These are phyloP conservation scores for Fusarium sp. DNA, from an alignment of 2,329 filamentous ascomycete genomes.

Conservation along the genomic window DNA sequence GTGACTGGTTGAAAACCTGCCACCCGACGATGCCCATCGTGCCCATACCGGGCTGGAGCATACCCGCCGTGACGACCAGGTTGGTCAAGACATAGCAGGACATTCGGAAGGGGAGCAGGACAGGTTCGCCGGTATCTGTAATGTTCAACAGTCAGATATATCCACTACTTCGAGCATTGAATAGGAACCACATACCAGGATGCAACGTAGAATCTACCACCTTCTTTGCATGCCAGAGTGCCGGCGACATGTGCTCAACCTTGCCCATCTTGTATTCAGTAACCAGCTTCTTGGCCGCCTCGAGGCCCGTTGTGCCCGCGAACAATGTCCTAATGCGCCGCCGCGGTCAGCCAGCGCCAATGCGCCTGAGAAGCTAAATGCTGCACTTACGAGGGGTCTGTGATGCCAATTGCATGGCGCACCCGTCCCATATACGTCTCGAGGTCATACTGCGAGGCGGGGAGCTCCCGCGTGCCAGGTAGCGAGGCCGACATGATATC, in stretches of 20 bases:
- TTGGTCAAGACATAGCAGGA: conserved; percentile 95
- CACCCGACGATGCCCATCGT: conserved; percentile 89
- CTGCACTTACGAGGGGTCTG: conserved; percentile 89
- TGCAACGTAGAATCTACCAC: conserved; percentile 96
- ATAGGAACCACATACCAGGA: conserved; percentile 73
- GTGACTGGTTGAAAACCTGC: conserved; percentile 96
- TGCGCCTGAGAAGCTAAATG: neutral
- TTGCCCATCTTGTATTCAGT: conserved; percentile 89
- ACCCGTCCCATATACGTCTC: conserved; percentile 96
- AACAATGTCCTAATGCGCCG: conserved; percentile 79
- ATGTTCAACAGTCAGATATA: conserved; percentile 21
- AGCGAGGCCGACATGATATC: conserved; percentile 72
- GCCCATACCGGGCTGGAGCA: conserved; percentile 90
- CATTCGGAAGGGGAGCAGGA: conserved; percentile 97
- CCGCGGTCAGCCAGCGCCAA: conserved; percentile 15
- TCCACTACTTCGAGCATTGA: neutral
- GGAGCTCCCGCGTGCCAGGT: conserved; percentile 81
- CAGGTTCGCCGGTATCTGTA: conserved; percentile 89
- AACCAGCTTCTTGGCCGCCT: conserved; percentile 86
- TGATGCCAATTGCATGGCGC: conserved; percentile 86
- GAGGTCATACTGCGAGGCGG: conserved; percentile 92
- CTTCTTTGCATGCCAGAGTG: conserved; percentile 97
- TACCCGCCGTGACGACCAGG: conserved; percentile 92
- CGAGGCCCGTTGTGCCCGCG: conserved; percentile 80
- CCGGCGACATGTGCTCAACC: conserved; percentile 83